Conservation (phyloP, 495 filamentous ascomycete species). For the Amphirosellinia nigrospora region DNA sequence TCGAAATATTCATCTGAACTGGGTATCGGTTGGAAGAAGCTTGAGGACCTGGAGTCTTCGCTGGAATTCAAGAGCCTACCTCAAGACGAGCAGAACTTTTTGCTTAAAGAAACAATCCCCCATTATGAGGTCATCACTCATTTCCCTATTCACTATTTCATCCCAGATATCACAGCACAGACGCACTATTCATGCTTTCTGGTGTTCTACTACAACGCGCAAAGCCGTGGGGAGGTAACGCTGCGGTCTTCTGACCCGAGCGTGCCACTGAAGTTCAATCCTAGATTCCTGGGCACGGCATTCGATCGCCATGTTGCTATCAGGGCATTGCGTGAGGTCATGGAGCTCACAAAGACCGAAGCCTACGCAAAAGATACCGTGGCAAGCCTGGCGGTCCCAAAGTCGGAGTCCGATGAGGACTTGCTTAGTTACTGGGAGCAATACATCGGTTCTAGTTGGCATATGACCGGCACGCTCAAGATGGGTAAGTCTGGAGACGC, state of each 20-base stretch:
- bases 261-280: constrained; percentile 63
- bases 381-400: constrained; percentile 48
- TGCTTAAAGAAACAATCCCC: constrained; percentile 52
- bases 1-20: constrained; percentile 48
- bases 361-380: constrained; percentile 55
- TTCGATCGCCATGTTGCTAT: constrained; percentile 63
- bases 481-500: constrained; percentile 61
- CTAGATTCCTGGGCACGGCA: constrained; percentile 59
- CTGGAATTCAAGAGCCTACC: constrained; percentile 56
- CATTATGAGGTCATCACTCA: constrained; percentile 46
- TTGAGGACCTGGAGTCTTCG: constrained; percentile 42
- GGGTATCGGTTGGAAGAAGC: constrained; percentile 62
- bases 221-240: constrained; percentile 55
- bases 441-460: constrained; percentile 52
- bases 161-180: constrained; percentile 38
- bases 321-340: constrained; percentile 56
- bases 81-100: constrained; percentile 42
- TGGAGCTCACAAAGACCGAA: constrained; percentile 52
- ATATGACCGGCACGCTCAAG: constrained; percentile 66
- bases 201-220: constrained; percentile 45
- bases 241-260: constrained; percentile 62
- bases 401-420: constrained; percentile 61
- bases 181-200: constrained; percentile 40
- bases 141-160: constrained; percentile 54
- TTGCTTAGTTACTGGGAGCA: constrained; percentile 56